A percentile compares a stretch with the other conserved stretches of the same genome.
Conservation (phyloP, 371 early-diverging fungal genomes). For the Rhizopus sp. region DNA sequence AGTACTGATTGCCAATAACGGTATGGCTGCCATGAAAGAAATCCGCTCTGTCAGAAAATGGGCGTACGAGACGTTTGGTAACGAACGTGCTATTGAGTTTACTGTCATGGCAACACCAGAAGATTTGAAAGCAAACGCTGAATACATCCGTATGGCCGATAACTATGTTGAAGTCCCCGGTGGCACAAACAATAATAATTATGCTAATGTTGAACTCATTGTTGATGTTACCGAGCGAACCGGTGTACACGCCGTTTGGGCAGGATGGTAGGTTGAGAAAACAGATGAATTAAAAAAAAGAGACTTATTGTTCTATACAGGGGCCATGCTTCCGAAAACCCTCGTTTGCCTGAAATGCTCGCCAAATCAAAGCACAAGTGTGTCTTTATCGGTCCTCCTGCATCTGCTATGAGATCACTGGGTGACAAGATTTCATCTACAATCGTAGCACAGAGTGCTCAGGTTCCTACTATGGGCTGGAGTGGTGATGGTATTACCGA, state of each 20-base stretch:
- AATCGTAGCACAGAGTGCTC: conserved; percentile 95
- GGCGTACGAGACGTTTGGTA: conserved; percentile 98
- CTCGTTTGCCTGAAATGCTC: conserved; percentile 91
- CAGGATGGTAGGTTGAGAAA: conserved; percentile 59
- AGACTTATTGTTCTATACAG: conserved; percentile 44
- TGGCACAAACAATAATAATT: conserved; percentile 97
- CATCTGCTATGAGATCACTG: conserved; percentile 97
- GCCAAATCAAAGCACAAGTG: conserved; percentile 75
- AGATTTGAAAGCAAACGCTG: conserved; percentile 95
- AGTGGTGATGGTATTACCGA: conserved; percentile 87
- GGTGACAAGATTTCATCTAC: conserved; percentile 99
- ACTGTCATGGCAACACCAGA: conserved; percentile 98
- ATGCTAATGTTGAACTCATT: conserved; percentile 96
- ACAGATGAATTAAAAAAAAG: not conserved
- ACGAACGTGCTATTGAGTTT: conserved; percentile 94
- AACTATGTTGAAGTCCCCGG: conserved; percentile 97
- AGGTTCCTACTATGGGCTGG: conserved; percentile 97
- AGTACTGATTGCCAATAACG: conserved; percentile 98
- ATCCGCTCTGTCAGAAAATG: conserved; percentile 97
- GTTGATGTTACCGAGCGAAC: conserved; percentile 97
- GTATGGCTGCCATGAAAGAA: conserved; percentile 99
- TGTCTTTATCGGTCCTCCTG: conserved; percentile 98
- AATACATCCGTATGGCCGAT: conserved; percentile 98
- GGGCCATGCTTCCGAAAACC: conserved; percentile 99
- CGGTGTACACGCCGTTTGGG: conserved; percentile 83